Conservation (phyloP, 2,329 filamentous ascomycete species). For the Lachnellula occidentalis region DNA sequence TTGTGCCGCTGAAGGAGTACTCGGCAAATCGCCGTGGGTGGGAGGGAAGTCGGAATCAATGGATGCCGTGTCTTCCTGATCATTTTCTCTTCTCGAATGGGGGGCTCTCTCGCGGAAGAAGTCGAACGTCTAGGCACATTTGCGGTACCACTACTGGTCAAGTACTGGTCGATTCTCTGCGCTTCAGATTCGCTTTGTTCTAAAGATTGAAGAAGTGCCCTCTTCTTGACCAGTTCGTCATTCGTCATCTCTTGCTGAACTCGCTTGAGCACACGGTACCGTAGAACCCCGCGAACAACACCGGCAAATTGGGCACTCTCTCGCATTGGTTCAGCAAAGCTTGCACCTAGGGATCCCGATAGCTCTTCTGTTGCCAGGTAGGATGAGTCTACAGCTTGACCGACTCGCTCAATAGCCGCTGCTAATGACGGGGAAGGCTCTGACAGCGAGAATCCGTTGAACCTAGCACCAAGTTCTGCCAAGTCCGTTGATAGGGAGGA, state of each 20-base stretch:
- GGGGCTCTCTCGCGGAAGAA: conserved; percentile 47
- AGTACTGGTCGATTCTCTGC: conserved; percentile 86
- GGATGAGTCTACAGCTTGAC: conserved; percentile 90
- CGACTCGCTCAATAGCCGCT: conserved; percentile 87
- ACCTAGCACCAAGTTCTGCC: conserved; percentile 89
- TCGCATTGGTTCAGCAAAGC: conserved; percentile 94
- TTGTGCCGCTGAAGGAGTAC: conserved; percentile 69
- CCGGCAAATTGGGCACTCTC: conserved; percentile 97
- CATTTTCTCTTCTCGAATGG: conserved; percentile 45
- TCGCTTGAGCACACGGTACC: conserved; percentile 86
- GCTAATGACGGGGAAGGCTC: conserved; percentile 86
- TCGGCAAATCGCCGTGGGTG: conserved; percentile 68
- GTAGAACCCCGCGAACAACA: conserved; percentile 81
- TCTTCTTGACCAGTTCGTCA: conserved; percentile 88
- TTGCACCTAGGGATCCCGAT: conserved; percentile 79
- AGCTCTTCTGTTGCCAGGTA: conserved; percentile 95
- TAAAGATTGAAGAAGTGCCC: conserved; percentile 73
- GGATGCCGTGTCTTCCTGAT: conserved; percentile 73
- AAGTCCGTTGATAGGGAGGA: conserved; percentile 80
- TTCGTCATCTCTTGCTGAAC: conserved; percentile 97
- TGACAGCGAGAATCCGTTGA: conserved; percentile 93
- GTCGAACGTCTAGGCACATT: conserved; percentile 63
- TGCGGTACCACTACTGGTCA: conserved; percentile 64
- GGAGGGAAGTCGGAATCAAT: conserved; percentile 96
- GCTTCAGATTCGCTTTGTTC: conserved; percentile 92